These are phyloP conservation scores for Adansonia rubrostipa DNA, from an alignment of 441 rosid species.

Conservation along the genomic window DNA sequence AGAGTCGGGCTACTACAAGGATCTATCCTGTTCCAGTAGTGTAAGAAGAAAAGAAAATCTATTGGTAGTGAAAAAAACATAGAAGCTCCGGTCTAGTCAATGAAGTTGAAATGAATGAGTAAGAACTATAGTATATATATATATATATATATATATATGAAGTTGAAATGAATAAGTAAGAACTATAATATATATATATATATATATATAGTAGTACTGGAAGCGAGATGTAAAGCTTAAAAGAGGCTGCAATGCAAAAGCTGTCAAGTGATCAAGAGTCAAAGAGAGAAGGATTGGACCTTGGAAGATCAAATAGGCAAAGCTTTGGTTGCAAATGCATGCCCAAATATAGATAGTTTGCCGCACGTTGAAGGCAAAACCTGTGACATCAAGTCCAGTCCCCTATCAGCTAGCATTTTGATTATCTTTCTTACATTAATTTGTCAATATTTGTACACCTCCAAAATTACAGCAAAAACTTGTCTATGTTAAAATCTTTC, in stretches of 20 bases:
- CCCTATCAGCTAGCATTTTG: neutral
- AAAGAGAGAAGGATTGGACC: neutral
- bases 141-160: neutral
- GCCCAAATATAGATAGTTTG: neutral
- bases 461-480: neutral
- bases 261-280: constrained; percentile 9
- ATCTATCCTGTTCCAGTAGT: neutral
- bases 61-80: neutral
- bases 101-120: neutral
- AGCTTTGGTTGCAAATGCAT: neutral
- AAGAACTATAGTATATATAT: no score
- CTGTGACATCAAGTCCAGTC: neutral
- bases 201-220: neutral
- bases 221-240: neutral
- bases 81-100: neutral
- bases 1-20: neutral
- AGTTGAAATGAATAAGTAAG: no score
- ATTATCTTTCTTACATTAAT: neutral
- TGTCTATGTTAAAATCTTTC: neutral
- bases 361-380: neutral
- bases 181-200: no score
- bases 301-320: neutral
- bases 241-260: neutral
- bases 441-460: neutral
- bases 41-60: neutral